A percentile compares a stretch with the other conserved stretches of the same genome.
Conservation (phyloP, 805 yeast species). For the Candida insectorum region DNA sequence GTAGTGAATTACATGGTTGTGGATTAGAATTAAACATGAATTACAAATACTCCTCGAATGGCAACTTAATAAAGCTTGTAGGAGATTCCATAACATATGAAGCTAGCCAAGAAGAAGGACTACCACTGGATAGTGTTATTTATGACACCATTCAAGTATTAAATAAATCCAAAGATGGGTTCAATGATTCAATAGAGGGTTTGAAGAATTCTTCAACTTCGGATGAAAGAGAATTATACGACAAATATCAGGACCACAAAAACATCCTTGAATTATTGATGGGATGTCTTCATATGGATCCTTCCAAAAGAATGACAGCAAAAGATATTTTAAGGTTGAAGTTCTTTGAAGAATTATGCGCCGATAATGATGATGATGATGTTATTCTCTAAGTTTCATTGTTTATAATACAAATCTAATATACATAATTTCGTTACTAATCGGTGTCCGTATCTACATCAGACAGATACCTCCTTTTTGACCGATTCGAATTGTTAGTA, state of each 20-base stretch:
- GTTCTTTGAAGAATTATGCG: constrained; percentile 52
- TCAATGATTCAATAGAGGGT: constrained; percentile 11
- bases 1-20: constrained; percentile 84
- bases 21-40: constrained; percentile 59
- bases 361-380: constrained; percentile 33
- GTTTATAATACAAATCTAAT: background rate
- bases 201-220: constrained; percentile 5
- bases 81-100: constrained; percentile 35
- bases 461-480: constrained; percentile 9
- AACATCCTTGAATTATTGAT: constrained; percentile 55
- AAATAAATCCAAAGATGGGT: constrained; percentile 36
- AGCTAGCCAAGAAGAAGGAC: constrained; percentile 52
- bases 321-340: constrained; percentile 53
- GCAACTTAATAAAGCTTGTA: constrained; percentile 31
- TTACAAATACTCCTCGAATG: constrained; percentile 18
- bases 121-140: constrained; percentile 72
- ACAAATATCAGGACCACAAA: constrained; percentile 34
- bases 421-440: constrained; percentile 2
- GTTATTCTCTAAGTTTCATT: constrained; percentile 4
- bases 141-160: constrained; percentile 56
- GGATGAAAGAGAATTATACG: constrained; percentile 19
- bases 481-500: constrained; percentile 1
- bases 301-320: constrained; percentile 54
- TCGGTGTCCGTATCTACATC: constrained; percentile 5
- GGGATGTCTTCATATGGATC: constrained; percentile 57